phyloP scores from a whole-genome alignment of 1,284 basidiomycete genomes.

The Irpex rosettiformis region DNA sequence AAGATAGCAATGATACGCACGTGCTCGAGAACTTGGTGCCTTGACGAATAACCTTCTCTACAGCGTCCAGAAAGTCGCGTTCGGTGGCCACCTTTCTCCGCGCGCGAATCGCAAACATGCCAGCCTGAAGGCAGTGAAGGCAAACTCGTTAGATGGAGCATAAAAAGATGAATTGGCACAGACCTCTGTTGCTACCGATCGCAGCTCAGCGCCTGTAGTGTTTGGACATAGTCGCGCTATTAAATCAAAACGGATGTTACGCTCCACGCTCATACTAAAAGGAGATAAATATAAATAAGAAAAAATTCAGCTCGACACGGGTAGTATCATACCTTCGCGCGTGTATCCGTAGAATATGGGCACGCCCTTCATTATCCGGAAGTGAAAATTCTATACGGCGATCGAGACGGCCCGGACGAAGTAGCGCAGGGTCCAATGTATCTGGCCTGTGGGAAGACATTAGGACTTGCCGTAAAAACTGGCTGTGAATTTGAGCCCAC shows the following conservation, averaged over 20 bases:
- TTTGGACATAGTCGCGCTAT: constrained; percentile 97
- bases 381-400: constrained; percentile 94
- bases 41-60: constrained; percentile 97
- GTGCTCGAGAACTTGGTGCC: constrained; percentile 96
- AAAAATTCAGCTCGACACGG: constrained; percentile 4
- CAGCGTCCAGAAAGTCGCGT: constrained; percentile 95
- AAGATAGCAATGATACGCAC: constrained; percentile 41
- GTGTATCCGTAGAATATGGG: constrained; percentile 96
- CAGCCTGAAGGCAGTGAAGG: constrained; percentile 64
- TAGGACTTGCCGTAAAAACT: not conserved
- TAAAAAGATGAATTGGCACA: too few relatives aligned
- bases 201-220: constrained; percentile 95
- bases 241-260: constrained; percentile 96
- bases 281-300: constrained; percentile 7
- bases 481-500: constrained; percentile 36
- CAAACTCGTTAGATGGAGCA: not conserved
- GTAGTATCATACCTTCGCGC: constrained; percentile 72
- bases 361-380: constrained; percentile 94
- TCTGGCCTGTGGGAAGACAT: constrained; percentile 61
- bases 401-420: constrained; percentile 96
- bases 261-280: constrained; percentile 92
- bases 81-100: constrained; percentile 97
- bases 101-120: constrained; percentile 99
- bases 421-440: constrained; percentile 94
- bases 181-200: constrained; percentile 95